These are phyloP conservation scores for Penicillium concentricum DNA, from an alignment of 2,329 filamentous ascomycete species.

Conservation along the genomic window DNA sequence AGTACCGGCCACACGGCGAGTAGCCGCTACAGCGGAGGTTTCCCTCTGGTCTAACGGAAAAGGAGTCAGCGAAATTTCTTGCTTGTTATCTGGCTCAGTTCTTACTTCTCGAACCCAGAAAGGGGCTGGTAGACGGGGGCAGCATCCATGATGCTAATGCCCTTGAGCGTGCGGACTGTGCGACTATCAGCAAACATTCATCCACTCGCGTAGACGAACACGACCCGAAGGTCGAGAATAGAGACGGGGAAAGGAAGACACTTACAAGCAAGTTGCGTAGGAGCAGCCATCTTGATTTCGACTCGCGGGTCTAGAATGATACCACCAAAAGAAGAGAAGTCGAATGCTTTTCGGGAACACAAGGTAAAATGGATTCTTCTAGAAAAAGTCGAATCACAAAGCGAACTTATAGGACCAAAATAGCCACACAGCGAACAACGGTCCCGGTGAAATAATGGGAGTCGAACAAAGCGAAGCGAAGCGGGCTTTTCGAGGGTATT, in stretches of 20 bases:
- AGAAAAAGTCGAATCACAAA: constrained; percentile 2
- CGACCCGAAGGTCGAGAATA: neutral
- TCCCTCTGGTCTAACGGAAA: constrained; percentile 70
- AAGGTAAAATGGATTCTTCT: constrained; percentile 2
- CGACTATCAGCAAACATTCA: constrained; percentile 19
- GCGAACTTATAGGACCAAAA: constrained; percentile 3
- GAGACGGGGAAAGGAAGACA: constrained; percentile 13
- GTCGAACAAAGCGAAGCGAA: constrained; percentile 12
- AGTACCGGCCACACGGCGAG: constrained; percentile 93
- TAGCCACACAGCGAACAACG: neutral
- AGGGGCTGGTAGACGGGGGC: constrained; percentile 83
- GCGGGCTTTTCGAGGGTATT: constrained; percentile 3
- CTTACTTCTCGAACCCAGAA: constrained; percentile 67
- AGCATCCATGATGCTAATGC: constrained; percentile 89
- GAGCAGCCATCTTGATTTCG: constrained; percentile 67
- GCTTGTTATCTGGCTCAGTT: neutral
- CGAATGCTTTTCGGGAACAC: constrained; percentile 7
- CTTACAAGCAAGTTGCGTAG: constrained; percentile 88
- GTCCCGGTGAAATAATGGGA: neutral
- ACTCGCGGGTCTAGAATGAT: constrained; percentile 10
- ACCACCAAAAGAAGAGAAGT: constrained; percentile 13
- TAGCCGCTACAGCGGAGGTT: constrained; percentile 94
- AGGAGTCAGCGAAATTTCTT: constrained; percentile 12
- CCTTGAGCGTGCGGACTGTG: constrained; percentile 88
- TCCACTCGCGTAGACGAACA: neutral